Evolutionary conservation across 306 rosid genomes (phyloP), one percentile per base, ranked within the genome.

Genomic region (Gleditsia sinensis): DNA sequence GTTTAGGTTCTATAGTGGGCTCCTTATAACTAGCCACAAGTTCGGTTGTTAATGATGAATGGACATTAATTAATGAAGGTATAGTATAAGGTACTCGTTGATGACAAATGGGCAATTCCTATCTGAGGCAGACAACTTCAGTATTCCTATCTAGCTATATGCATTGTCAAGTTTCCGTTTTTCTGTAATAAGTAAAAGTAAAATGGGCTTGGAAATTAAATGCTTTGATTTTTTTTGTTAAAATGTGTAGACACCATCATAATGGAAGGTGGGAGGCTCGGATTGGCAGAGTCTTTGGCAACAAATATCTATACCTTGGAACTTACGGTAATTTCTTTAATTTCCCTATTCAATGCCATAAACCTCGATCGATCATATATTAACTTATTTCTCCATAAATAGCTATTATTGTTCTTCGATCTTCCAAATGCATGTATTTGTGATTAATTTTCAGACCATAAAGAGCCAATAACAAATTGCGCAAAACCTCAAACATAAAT

Each of bases 261-360:
- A 92, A 92, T 49, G 97, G 97, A 75, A 86, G 97, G 81, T 92
- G 97, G 97, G 97, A 92, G 80, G 97, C 97, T 76, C 78, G 97
- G 39, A 92, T 92, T 77, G 97, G 97, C 17, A 86, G 96, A 55
- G 97, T 92, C n/a, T 92, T 90, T 4, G 97, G 97, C 84, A 92
- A 92, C 87, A 90, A 90, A 61, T 92, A 92, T 70, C 89, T 92
- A 43, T 92, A 92, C 72, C 97, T 92, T 61, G 97, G 97, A 66
- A 92, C 97, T 30, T 92, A 83, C 37, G 97, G 97, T 92, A 84
- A 62, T 33, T 61, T 32, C 65, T 45, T 37, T 7, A 2, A 0
- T 32, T 32, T 37, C 14, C 21, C 66, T 39, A 7, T 25, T 37
- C 14, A 9, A 36, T 27, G 12, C 51, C 33, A 23, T 54, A 23